These are phyloP conservation scores for Rhododendron williamsianum DNA, from an alignment of 148 eudicot species.

Conservation along the genomic window DNA sequence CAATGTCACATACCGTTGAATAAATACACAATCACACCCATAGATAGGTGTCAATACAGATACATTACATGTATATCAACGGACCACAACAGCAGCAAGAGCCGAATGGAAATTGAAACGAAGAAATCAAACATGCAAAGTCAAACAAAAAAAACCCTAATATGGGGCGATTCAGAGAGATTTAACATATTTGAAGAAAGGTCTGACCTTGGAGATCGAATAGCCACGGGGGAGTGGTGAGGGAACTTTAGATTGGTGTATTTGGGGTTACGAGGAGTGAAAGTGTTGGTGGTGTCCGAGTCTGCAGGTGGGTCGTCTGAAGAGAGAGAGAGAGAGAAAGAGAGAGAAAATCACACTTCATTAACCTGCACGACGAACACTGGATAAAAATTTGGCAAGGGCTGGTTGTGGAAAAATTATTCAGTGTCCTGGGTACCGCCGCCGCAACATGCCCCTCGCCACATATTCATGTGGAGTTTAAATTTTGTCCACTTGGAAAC, in stretches of 20 bases:
- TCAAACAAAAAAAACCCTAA: neutral
- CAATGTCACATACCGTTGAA: neutral
- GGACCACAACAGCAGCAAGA: neutral
- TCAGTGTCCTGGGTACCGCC: too few relatives aligned
- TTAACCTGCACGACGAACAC: neutral
- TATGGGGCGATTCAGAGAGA: neutral
- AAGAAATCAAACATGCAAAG: neutral
- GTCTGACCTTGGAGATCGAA: constrained; percentile 8
- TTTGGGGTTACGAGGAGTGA: neutral
- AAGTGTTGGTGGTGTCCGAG: neutral
- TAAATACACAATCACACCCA: neutral
- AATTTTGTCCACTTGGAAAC: too few relatives aligned
- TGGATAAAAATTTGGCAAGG: neutral
- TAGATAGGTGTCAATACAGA: neutral
- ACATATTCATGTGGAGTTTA: too few relatives aligned
- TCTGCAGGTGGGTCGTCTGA: neutral
- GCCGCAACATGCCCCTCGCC: too few relatives aligned
- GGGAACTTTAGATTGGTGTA: neutral
- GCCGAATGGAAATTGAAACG: neutral
- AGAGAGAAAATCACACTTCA: neutral
- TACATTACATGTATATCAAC: neutral
- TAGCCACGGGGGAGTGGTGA: neutral
- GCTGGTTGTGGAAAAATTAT: too few relatives aligned
- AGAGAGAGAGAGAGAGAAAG: neutral
- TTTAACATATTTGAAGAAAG: neutral